phyloP scores from a whole-genome alignment of 2,329 filamentous ascomycete species.

The Dactylellina sp. region DNA sequence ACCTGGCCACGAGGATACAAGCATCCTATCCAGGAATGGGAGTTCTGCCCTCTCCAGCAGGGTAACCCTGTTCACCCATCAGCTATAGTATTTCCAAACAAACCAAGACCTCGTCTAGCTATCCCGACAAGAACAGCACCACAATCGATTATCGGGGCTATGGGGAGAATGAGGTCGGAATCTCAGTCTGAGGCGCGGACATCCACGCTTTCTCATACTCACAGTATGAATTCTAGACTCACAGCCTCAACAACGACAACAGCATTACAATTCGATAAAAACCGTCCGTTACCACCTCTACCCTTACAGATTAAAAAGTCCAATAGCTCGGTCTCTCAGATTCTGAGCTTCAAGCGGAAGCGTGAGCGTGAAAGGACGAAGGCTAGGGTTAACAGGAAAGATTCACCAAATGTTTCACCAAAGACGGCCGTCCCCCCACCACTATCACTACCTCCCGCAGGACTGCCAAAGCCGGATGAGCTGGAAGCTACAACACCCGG shows the following conservation, averaged over 20 bases:
- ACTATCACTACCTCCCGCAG: conserved; percentile 6
- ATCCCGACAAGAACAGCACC: not conserved
- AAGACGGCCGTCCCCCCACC: conserved; percentile 1
- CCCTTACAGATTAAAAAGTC: conserved; percentile 24
- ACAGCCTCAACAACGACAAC: not conserved
- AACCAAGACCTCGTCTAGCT: not conserved
- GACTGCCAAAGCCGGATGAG: not conserved
- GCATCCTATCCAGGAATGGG: conserved; percentile 49
- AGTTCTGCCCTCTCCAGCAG: conserved; percentile 48
- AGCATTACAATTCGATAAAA: conserved; percentile 42
- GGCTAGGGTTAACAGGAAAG: not conserved
- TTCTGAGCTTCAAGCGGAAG: conserved; percentile 32
- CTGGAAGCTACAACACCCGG: conserved; percentile 35
- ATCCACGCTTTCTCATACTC: not conserved
- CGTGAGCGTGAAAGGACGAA: conserved; percentile 16
- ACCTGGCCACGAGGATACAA: conserved; percentile 48
- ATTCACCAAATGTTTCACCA: not conserved
- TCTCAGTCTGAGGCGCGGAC: not conserved
- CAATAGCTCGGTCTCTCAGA: not conserved
- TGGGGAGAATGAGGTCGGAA: not conserved
- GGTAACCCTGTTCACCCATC: conserved; percentile 29
- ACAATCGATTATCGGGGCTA: not conserved
- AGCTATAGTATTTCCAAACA: not conserved
- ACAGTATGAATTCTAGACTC: not conserved
- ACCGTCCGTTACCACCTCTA: conserved; percentile 43